Base-by-base conservation (phyloP, 345 rosid genomes). In the Lepidium didymum region DNA sequence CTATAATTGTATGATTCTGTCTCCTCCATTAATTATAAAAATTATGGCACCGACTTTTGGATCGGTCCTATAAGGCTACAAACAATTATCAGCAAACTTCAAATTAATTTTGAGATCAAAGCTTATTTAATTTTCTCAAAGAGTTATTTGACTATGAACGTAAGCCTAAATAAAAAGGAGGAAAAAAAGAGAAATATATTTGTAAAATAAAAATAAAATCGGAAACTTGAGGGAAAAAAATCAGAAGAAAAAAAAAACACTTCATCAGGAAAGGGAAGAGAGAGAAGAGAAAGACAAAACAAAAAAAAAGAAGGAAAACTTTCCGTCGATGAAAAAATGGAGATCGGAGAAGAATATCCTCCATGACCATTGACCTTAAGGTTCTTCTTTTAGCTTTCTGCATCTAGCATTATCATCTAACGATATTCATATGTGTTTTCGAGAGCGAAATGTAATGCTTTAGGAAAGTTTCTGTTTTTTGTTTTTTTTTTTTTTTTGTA, bases 341-440 rank as follows among this genome's bases (percentile, higher is more conserved):
- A 38, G 78, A 68, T 75, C 62, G 81, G 84, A 79, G 83, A 81
- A 81, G 80, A 69, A 76, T 50, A 80, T 49, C 80, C 81, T 82
- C 77, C 77, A 63, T 64, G 68, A 79, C 61, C 75, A 34, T 52
- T 77, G 71, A 67, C 71, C 40, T 60, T 51, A 21, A 67, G 83
- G 82, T 79, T 56, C 72, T 68, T 68, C 72, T 55, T 43, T 68
- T 27, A 53, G 16, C 57, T 66, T 56, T 60, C 34, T 41, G 6
- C 47, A 27, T 72, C 52, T 36, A 55, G 37, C 16, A 15, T 6
- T 27, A 16, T 15, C 6, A 25, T 41, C 27, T 13, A 34, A 61
- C 54, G 7, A 12, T 8, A 41, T 34, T 25, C 41, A 56, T 54
- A 4, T 42, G 12, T 64, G 8, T 38, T 21, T 69, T 6, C 15